Evolutionary conservation across 768 basidiomycete genomes (phyloP).

Genomic region (Paxillus involutus): DNA sequence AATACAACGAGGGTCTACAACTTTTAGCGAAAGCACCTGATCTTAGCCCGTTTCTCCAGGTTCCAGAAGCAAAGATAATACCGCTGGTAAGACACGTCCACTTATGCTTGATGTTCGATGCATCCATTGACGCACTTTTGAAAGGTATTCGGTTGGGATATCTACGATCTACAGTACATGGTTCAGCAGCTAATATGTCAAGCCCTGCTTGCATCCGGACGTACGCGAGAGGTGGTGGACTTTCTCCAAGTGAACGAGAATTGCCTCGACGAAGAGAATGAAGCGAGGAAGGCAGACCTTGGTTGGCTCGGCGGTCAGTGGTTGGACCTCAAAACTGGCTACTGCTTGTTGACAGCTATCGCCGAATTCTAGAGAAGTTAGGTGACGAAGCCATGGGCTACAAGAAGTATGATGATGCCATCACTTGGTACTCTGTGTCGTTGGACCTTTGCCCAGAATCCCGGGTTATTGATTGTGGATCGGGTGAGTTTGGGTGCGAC

Average conservation of each 20-base stretch:
- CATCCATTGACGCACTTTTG: neutral
- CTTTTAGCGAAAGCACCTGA: conserved; percentile 2
- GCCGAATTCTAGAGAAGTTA: conserved; percentile 8
- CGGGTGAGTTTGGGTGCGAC: neutral
- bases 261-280: conserved; percentile 7
- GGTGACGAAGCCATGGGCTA: conserved; percentile 7
- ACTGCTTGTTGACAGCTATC: neutral
- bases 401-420: neutral
- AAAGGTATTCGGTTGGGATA: conserved; percentile 14
- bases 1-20: neutral
- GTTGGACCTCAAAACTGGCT: neutral
- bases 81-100: conserved; percentile 4
- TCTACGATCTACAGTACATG: conserved; percentile 1
- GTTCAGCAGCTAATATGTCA: conserved; percentile 4
- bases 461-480: neutral
- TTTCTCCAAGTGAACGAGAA: neutral
- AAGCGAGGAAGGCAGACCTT: conserved; percentile 1
- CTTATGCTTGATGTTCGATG: too few relatives aligned
- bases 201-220: conserved; percentile 2
- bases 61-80: neutral
- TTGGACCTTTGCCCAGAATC: neutral
- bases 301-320: conserved; percentile 12
- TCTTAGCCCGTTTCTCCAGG: neutral
- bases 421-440: neutral
- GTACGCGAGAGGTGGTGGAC: neutral